Evolutionary conservation across 2,329 filamentous ascomycete genomes (phyloP).

Genomic region (Colletotrichum shisoi): DNA sequence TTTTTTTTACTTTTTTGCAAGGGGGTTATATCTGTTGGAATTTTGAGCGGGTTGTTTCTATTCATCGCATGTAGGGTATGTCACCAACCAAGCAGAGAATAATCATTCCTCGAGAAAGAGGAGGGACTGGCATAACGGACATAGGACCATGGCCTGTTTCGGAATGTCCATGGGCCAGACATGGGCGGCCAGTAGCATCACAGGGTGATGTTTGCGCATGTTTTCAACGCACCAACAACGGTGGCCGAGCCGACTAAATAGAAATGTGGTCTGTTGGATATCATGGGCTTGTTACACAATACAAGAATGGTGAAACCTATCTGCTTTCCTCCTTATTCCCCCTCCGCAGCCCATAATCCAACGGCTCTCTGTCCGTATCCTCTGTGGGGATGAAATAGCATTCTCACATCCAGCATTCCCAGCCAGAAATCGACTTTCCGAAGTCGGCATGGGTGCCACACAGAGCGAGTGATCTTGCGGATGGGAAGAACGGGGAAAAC

Average conservation of each 20-base stretch:
- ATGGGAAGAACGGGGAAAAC: conserved; percentile 35
- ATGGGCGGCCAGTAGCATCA: no score
- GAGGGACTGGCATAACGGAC: background rate
- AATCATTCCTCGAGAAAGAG: no score
- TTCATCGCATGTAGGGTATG: no score
- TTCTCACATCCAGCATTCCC: conserved; percentile 18
- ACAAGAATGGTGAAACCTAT: conserved; percentile 30
- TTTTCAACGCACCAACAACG: no score
- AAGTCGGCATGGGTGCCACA: background rate
- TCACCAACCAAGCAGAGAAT: no score
- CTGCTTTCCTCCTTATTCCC: conserved; percentile 2
- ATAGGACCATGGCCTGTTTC: background rate
- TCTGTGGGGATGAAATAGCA: conserved; percentile 13
- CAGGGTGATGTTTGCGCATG: no score
- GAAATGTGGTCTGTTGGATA: conserved; percentile 36
- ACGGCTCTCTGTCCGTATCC: conserved; percentile 7
- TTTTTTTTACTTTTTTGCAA: no score
- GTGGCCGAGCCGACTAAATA: background rate
- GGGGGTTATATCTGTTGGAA: background rate
- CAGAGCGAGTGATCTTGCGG: background rate
- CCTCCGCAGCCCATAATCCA: conserved; percentile 22
- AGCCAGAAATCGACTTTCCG: background rate
- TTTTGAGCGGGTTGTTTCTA: background rate
- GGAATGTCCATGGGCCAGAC: background rate
- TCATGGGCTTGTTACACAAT: conserved; percentile 35